phyloP scores from a whole-genome alignment of 495 filamentous ascomycete genomes.

The Aspergillus sclerotiicarbonarius region DNA sequence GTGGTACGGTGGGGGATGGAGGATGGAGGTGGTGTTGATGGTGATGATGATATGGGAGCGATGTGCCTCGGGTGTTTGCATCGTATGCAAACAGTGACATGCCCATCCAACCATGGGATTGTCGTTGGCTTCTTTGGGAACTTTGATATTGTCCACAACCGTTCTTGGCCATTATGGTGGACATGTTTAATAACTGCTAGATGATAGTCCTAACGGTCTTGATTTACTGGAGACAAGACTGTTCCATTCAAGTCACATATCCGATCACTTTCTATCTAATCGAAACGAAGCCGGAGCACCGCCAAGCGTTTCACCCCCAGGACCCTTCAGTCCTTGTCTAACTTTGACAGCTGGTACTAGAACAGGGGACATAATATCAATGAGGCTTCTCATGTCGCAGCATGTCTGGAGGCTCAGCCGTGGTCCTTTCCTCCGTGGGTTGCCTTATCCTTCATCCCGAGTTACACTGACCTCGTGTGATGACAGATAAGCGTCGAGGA shows the following conservation, averaged over 20 bases:
- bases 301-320: conserved; percentile 6
- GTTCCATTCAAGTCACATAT: neutral
- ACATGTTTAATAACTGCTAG: neutral
- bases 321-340: conserved; percentile 2
- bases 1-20: neutral
- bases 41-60: neutral
- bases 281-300: conserved; percentile 7
- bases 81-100: conserved; percentile 21
- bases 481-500: neutral
- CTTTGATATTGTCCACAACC: no score
- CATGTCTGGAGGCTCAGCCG: neutral
- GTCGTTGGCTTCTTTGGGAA: neutral
- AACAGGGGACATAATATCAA: neutral
- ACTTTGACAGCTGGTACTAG: neutral
- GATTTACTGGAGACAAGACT: neutral
- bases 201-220: neutral
- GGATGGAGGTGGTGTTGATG: neutral
- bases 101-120: conserved; percentile 9
- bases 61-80: conserved; percentile 20
- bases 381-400: neutral
- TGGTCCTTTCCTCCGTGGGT: neutral
- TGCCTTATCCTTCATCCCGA: neutral
- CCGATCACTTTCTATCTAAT: neutral
- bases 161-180: neutral
- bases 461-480: neutral